Base-by-base conservation (phyloP, 2,329 filamentous ascomycete genomes). In the Colletotrichum godetiae region DNA sequence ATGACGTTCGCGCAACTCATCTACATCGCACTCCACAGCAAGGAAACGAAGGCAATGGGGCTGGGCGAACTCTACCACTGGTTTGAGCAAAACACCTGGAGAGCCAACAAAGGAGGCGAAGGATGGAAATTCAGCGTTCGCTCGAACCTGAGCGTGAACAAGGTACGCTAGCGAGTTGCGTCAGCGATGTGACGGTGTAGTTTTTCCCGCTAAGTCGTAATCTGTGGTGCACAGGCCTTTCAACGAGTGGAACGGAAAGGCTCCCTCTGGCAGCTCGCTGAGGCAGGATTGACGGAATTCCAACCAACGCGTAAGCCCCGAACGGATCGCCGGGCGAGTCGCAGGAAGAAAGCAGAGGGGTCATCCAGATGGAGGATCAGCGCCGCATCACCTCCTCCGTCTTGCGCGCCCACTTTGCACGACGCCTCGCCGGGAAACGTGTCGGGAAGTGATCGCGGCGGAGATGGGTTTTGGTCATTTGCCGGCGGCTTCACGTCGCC, bases 91-190 rank as follows among this genome's bases (percentile, higher is more conserved):
- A 67, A 67, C 42, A 67, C 56, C 15, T n/a, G 3, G 29, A 67
- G 29, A 53, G 64, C 56, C 19, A 53, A 53, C 13, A 53, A 7
- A 7, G 29, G 2, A 13, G 7, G 52, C 2, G n/a, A 67, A 59
- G n/a, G 22, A 59, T 67, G 8, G 22, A 53, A 67, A 27, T 60
- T 53, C 42, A 67, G 56, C 42, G 27, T 67, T n/a, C 5, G 12
- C 42, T 67, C 10, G 0, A 67, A 67, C 64, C 24, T 59, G 19
- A 13, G 42, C 37, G 5, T 60, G n/a, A 67, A 67, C 13, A 5
- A 67, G 29, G 64, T 67, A n/a, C 12, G 29, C 13, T 1, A 22
- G 15, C n/a, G 19, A 19, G 2, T 49, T 6, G 2, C 5, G 24
- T 11, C 19, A n/a, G 8, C 29, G 1, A 12, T 35, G 10, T 35